A percentile compares a stretch with the other conserved stretches of the same genome.
Evolutionary conservation across 1,284 basidiomycete species (phyloP).

Genomic region (Malassezia furfur): DNA sequence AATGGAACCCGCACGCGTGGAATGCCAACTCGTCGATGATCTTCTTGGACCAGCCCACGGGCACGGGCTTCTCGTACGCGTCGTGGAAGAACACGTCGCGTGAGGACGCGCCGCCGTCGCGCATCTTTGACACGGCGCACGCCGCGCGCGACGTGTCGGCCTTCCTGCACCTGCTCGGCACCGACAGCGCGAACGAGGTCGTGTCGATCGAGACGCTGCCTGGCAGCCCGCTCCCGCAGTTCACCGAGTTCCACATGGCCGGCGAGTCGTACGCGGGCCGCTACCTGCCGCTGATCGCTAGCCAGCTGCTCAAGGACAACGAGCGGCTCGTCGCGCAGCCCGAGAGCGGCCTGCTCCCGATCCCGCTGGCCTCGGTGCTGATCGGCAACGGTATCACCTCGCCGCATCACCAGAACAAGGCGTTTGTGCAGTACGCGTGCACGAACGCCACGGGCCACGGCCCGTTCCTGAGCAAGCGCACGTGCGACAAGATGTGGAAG

Average conservation of each 20-base stretch:
- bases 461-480: slow-evolving; percentile 27
- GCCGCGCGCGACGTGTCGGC: slow-evolving; percentile 41
- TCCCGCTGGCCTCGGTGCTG: slow-evolving; percentile 34
- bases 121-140: slow-evolving; percentile 29
- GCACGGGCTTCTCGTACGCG: slow-evolving; percentile 43
- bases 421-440: slow-evolving; percentile 41
- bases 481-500: slow-evolving; percentile 30
- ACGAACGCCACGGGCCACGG: slow-evolving; percentile 29
- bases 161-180: slow-evolving; percentile 40
- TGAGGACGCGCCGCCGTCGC: slow-evolving; percentile 28
- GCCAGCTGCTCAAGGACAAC: slow-evolving; percentile 40
- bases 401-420: slow-evolving; percentile 37
- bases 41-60: slow-evolving; percentile 46
- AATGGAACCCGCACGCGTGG: slow-evolving; percentile 39
- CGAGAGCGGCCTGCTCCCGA: slow-evolving; percentile 30
- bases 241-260: slow-evolving; percentile 35
- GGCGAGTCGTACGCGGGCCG: slow-evolving; percentile 45
- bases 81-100: slow-evolving; percentile 37
- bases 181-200: slow-evolving; percentile 25
- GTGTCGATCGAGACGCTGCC: slow-evolving; percentile 5
- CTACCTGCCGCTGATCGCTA: slow-evolving; percentile 38
- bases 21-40: slow-evolving; percentile 41
- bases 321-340: slow-evolving; percentile 28
- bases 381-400: slow-evolving; percentile 48
- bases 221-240: slow-evolving; percentile 1